These are phyloP conservation scores for Inga oerstediana DNA, from an alignment of 306 rosid species.

Conservation along the genomic window DNA sequence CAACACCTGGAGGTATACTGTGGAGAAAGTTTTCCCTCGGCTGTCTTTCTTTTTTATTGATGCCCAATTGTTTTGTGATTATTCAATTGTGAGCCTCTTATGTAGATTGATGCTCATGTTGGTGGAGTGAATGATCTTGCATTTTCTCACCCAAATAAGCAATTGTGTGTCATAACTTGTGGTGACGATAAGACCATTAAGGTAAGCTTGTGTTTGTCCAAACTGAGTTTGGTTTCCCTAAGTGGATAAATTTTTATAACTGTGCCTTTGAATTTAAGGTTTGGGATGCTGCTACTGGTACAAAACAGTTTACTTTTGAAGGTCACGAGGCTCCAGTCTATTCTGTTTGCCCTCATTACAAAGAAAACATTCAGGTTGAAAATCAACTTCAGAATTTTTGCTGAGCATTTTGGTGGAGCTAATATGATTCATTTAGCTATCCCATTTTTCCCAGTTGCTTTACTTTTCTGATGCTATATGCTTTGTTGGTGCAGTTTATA, in stretches of 20 bases:
- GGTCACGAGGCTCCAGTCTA: slow-evolving; percentile 99
- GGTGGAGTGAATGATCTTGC: slow-evolving; percentile 99
- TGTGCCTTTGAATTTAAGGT: slow-evolving; percentile 58
- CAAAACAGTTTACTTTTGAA: slow-evolving; percentile 78
- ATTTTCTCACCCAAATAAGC: slow-evolving; percentile 95
- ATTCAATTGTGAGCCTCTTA: slow-evolving; percentile 31
- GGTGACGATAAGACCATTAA: slow-evolving; percentile 96
- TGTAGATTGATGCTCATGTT: slow-evolving; percentile 92
- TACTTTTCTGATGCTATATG: slow-evolving; percentile 23
- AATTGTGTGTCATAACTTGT: slow-evolving; percentile 93
- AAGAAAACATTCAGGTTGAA: slow-evolving; percentile 90
- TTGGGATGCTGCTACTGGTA: slow-evolving; percentile 93
- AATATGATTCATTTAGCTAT: slow-evolving; percentile 14
- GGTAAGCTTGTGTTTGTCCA: slow-evolving; percentile 55
- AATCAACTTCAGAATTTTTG: slow-evolving; percentile 14
- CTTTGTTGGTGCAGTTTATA: slow-evolving; percentile 65
- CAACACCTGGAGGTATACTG: slow-evolving; percentile 80
- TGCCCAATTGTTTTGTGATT: slow-evolving; percentile 7
- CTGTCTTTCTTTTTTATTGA: slow-evolving; percentile 23
- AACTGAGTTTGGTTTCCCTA: slow-evolving; percentile 31
- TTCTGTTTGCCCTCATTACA: slow-evolving; percentile 93
- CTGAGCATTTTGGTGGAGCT: slow-evolving; percentile 9
- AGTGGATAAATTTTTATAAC: slow-evolving; percentile 30
- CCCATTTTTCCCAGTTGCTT: slow-evolving; percentile 16
- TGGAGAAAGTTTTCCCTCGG: slow-evolving; percentile 17